Percentiles rank a stretch among this genome's conserved stretches.
Conservation (phyloP, 192 early-diverging fungal species). For the Mortierella claussenii region DNA sequence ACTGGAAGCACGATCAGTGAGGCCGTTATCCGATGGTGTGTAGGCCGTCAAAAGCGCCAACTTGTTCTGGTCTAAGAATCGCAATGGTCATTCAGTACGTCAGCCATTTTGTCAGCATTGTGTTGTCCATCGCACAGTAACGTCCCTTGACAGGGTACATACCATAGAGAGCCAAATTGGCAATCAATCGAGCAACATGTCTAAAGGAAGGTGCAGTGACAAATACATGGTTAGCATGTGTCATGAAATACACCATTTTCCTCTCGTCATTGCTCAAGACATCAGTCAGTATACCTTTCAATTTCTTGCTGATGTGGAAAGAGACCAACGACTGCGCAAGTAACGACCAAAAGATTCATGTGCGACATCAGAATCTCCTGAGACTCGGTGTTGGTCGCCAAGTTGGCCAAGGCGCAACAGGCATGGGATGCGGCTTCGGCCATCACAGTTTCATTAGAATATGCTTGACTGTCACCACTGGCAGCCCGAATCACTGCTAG, state of each 20-base stretch:
- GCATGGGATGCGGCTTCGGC: slow-evolving; percentile 59
- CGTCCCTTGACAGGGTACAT: not conserved
- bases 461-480: not conserved
- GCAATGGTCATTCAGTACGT: no score
- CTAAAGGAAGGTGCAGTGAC: slow-evolving; percentile 19
- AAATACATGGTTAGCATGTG: no score
- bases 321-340: slow-evolving; percentile 54
- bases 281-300: no score
- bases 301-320: slow-evolving; percentile 60
- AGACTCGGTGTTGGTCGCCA: slow-evolving; percentile 65
- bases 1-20: not conserved
- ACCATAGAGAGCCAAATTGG: slow-evolving; percentile 67
- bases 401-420: slow-evolving; percentile 67
- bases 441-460: slow-evolving; percentile 4
- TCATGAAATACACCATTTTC: no score
- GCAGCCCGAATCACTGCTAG: slow-evolving; percentile 11
- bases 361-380: slow-evolving; percentile 63
- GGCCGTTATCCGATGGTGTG: not conserved
- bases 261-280: no score
- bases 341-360: slow-evolving; percentile 53
- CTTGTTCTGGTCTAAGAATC: slow-evolving; percentile 43
- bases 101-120: no score
- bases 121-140: not conserved
- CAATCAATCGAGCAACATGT: slow-evolving; percentile 64
- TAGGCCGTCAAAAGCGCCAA: slow-evolving; percentile 30